phyloP scores from a whole-genome alignment of 1,139 yeast species.

The Fermentozyma sake region DNA sequence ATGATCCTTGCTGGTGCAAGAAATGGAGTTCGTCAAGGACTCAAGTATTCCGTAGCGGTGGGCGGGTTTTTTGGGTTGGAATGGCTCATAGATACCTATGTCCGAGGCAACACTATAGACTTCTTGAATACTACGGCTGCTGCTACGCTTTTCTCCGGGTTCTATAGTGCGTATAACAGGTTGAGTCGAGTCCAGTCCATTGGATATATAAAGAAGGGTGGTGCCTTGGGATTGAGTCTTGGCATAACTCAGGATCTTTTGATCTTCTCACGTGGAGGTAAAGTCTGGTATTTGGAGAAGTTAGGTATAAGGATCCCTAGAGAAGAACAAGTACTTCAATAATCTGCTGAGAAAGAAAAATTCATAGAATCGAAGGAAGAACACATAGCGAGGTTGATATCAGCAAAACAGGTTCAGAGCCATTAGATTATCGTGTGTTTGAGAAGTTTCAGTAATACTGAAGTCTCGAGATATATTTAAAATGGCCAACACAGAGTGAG shows the following conservation, averaged over 20 bases:
- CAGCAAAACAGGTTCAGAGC: conserved; percentile 12
- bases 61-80: conserved; percentile 58
- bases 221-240: conserved; percentile 50
- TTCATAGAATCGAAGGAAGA: conserved; percentile 1
- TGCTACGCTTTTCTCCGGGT: conserved; percentile 47
- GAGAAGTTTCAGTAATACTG: no score
- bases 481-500: no score
- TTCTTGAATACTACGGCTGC: conserved; percentile 59
- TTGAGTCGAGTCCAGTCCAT: conserved; percentile 46
- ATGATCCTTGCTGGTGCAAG: conserved; percentile 54
- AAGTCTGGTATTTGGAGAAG: conserved; percentile 54
- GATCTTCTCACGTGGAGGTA: conserved; percentile 54
- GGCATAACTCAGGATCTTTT: conserved; percentile 67
- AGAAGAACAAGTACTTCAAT: not conserved
- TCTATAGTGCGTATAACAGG: conserved; percentile 42
- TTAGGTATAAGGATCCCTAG: conserved; percentile 16
- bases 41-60: conserved; percentile 45
- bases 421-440: no score
- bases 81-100: conserved; percentile 48
- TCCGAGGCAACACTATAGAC: conserved; percentile 51
- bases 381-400: conserved; percentile 6
- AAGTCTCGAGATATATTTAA: no score
- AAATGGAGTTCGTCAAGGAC: conserved; percentile 38
- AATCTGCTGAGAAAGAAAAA: no score
- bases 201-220: conserved; percentile 50